These are phyloP conservation scores for Nigrospora sphaerica DNA, from an alignment of 2,329 filamentous ascomycete genomes.

Conservation along the genomic window DNA sequence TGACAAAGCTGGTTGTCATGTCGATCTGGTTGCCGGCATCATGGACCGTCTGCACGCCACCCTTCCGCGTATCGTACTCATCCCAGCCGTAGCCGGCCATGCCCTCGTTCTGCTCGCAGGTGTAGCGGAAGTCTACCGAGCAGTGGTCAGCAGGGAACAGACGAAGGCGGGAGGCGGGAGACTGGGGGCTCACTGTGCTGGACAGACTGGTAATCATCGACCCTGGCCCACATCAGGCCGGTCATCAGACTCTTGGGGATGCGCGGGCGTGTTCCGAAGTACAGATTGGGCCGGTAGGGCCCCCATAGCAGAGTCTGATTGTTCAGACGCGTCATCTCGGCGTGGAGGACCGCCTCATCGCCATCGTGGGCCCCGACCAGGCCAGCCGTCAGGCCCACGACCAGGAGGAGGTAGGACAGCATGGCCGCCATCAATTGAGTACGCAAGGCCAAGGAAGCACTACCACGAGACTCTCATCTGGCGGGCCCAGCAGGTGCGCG, in stretches of 20 bases:
- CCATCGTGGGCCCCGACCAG: constrained; percentile 20
- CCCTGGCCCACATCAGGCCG: constrained; percentile 81
- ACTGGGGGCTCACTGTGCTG: constrained; percentile 57
- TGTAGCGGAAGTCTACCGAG: constrained; percentile 71
- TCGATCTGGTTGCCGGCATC: constrained; percentile 84
- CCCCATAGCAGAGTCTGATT: constrained; percentile 94
- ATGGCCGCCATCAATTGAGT: constrained; percentile 20
- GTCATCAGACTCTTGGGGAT: constrained; percentile 75
- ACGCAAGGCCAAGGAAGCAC: constrained; percentile 15
- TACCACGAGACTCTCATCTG: neutral
- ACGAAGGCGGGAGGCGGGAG: too few relatives aligned
- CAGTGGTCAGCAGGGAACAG: constrained; percentile 2
- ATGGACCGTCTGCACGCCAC: constrained; percentile 84
- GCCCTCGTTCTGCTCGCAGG: constrained; percentile 89
- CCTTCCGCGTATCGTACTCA: constrained; percentile 83
- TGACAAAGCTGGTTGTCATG: constrained; percentile 88
- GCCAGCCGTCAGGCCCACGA: neutral
- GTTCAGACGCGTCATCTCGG: constrained; percentile 45
- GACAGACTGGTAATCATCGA: constrained; percentile 70
- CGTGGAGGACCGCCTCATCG: constrained; percentile 29
- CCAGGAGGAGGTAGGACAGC: constrained; percentile 19
- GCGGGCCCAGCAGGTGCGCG: too few relatives aligned
- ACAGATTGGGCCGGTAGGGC: constrained; percentile 87
- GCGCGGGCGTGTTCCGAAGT: constrained; percentile 83
- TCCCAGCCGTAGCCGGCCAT: constrained; percentile 98